Base-by-base conservation (phyloP, 306 rosid species). In the Lablab purpureus region DNA sequence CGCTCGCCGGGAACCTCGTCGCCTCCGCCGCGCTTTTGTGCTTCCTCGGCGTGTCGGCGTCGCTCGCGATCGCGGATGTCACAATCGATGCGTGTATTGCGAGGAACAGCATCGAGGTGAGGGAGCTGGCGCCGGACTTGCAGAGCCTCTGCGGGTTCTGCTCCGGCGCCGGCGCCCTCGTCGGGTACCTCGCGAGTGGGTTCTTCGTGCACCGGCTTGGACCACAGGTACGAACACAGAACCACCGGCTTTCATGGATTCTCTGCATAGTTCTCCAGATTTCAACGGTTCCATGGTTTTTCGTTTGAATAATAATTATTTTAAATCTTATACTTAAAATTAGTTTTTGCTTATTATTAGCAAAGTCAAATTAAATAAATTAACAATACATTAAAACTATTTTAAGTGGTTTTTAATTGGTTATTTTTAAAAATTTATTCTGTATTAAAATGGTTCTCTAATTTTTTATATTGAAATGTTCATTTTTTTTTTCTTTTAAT, bases 81-180 rank as follows among this genome's bases (percentile, higher is more conserved):
- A 87, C 93, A 2, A 89, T 92, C 11, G 97, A 92, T 5, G 96
- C 97, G 2, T 90, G 96, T 45, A 89, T 92, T 30, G 97, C 94
- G 7, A 80, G 90, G 83, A 87, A 76, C 18, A 90, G 97, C 58
- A 92, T 92, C 49, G 88, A 87, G 83, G 67, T 82, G 2, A 80
- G 85, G 10, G 54, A 86, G 3, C 51, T 92, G 30, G 97, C 97
- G 5, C 78, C 93, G 1, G 93, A 92, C 41, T 67, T 92, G 88
- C 93, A 90, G 86, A 92, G 86, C 45, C 82, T 92, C 0, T 92
- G 93, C n/a, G 90, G 87, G 7, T 87, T 81, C 40, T 92, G 91
- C 52, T 80, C 95, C 1, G 84, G 93, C 10, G 68, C 69, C 0
- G 95, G 96, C 0, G 91, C 94, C 7, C 80, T 92, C 27, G 6